Conservation (phyloP, 73 alveolate genomes). For the Durusdinium trenchii region DNA sequence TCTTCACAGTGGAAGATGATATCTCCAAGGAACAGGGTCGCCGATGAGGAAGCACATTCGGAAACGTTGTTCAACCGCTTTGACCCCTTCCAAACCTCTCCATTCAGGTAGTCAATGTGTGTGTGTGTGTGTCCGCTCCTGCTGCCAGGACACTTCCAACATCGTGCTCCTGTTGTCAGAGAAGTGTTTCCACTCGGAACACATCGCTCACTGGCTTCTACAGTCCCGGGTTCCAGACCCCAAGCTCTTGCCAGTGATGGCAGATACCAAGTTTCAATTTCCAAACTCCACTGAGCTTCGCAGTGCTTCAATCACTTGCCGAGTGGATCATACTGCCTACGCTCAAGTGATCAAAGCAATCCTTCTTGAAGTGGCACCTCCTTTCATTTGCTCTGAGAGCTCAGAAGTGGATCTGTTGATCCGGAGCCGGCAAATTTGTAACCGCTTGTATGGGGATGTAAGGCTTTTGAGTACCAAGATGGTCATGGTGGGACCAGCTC, state of each 20-base stretch:
- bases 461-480: neutral
- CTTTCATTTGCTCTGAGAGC: conserved; percentile 27
- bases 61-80: too few relatives aligned
- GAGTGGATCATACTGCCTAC: conserved; percentile 13
- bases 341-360: conserved; percentile 39
- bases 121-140: too few relatives aligned
- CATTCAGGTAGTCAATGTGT: too few relatives aligned
- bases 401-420: conserved; percentile 46
- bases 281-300: neutral
- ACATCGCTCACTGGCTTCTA: conserved; percentile 46
- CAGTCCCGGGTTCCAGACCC: conserved; percentile 14
- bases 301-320: neutral
- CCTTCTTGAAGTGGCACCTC: conserved; percentile 34
- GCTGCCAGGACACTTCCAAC: conserved; percentile 1
- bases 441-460: conserved; percentile 20
- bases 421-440: conserved; percentile 32
- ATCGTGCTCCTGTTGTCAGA: neutral
- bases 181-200: conserved; percentile 9
- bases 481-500: neutral
- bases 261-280: neutral
- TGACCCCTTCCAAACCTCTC: too few relatives aligned
- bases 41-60: too few relatives aligned
- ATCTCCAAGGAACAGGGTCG: too few relatives aligned
- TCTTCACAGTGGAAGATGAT: neutral
- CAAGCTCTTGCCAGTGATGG: conserved; percentile 36